Percentiles rank a stretch among this genome's conserved stretches.
These are phyloP conservation scores for Trichoderma sp. DNA, from an alignment of 2,329 filamentous ascomycete species.

Conservation along the genomic window DNA sequence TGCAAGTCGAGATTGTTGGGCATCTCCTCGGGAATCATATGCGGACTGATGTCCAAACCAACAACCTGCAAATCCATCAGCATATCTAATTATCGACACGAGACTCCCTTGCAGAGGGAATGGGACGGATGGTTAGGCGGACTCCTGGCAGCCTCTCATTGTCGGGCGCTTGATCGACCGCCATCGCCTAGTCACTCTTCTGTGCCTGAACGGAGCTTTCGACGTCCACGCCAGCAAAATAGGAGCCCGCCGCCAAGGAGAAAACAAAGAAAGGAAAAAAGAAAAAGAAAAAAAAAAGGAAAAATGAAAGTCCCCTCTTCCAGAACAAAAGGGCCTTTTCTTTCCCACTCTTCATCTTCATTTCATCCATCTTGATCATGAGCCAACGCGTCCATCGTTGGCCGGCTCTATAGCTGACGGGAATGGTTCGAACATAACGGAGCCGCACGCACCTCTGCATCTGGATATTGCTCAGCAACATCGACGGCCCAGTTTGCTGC, in stretches of 20 bases:
- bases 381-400: background rate
- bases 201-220: background rate
- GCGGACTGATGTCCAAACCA: constrained; percentile 71
- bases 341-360: background rate
- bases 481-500: constrained; percentile 71
- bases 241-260: no score
- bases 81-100: background rate
- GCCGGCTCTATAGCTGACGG: background rate
- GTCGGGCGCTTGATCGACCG: no score
- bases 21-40: constrained; percentile 65
- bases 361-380: background rate
- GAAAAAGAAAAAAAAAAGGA: background rate
- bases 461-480: constrained; percentile 64
- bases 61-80: constrained; percentile 57
- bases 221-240: background rate
- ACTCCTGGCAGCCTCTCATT: background rate
- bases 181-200: no score
- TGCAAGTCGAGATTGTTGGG: constrained; percentile 71
- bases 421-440: background rate
- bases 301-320: background rate
- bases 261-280: no score
- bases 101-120: constrained; percentile 2
- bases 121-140: background rate
- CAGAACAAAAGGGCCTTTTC: no score
- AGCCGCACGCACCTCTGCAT: constrained; percentile 59